phyloP scores from a whole-genome alignment of 805 yeast genomes.

The Candida endomychidarum region DNA sequence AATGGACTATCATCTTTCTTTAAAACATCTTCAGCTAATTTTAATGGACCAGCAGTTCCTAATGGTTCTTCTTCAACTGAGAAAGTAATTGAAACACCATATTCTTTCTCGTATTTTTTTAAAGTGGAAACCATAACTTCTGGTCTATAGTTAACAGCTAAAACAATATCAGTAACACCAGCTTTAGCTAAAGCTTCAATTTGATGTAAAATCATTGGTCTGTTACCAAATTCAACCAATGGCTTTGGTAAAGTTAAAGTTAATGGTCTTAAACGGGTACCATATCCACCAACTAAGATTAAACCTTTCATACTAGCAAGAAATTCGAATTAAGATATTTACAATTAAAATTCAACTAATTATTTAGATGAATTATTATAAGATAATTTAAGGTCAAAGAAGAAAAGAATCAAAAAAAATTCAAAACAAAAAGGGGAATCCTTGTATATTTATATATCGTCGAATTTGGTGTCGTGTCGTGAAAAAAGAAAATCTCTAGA shows the following conservation, averaged over 20 bases:
- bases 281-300: constrained; percentile 99
- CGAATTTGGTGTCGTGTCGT: constrained; percentile 10
- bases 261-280: constrained; percentile 99
- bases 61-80: constrained; percentile 99
- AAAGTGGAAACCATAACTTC: constrained; percentile 97
- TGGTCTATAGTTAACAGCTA: constrained; percentile 99
- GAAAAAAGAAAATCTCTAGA: constrained; percentile 4
- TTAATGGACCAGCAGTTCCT: constrained; percentile 99
- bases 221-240: constrained; percentile 95
- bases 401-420: constrained; percentile 4
- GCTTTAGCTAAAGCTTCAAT: constrained; percentile 97
- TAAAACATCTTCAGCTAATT: constrained; percentile 91
- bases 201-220: constrained; percentile 98
- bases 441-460: constrained; percentile 8
- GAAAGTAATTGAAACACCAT: constrained; percentile 93
- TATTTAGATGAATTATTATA: background rate
- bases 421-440: constrained; percentile 6
- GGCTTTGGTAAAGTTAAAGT: constrained; percentile 96
- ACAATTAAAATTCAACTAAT: background rate
- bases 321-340: background rate
- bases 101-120: constrained; percentile 89
- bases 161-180: constrained; percentile 97
- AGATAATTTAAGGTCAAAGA: constrained; percentile 5
- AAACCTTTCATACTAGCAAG: constrained; percentile 75
- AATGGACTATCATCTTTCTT: constrained; percentile 95